Evolutionary conservation across 768 basidiomycete genomes (phyloP).

Genomic region (Gloeopeniophorella convolvens): DNA sequence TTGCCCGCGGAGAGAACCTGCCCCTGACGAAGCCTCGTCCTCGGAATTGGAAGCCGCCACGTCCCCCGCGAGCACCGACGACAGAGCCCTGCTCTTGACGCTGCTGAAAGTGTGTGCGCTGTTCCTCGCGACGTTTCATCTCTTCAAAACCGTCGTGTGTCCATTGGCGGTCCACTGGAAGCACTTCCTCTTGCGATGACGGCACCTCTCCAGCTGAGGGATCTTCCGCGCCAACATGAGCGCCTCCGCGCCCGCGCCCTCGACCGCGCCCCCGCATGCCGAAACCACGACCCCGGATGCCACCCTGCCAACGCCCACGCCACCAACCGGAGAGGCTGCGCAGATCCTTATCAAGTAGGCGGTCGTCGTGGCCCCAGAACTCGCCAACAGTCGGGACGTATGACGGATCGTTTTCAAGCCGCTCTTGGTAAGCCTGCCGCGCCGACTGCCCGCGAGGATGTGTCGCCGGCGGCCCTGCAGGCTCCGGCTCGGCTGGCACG

Average conservation of each 20-base stretch:
- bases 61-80: constrained; percentile 40
- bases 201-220: constrained; percentile 21
- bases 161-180: constrained; percentile 68
- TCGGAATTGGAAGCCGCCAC: constrained; percentile 34
- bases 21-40: constrained; percentile 40
- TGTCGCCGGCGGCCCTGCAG: constrained; percentile 23
- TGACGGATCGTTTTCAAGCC: constrained; percentile 77
- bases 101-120: constrained; percentile 31
- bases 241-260: constrained; percentile 5
- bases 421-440: constrained; percentile 81
- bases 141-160: constrained; percentile 87
- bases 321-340: constrained; percentile 85
- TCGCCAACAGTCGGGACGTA: constrained; percentile 87
- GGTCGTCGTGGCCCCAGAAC: constrained; percentile 95
- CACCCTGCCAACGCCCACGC: constrained; percentile 71
- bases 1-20: constrained; percentile 23
- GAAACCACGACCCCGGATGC: constrained; percentile 52
- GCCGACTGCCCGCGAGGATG: constrained; percentile 52
- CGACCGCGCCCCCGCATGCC: constrained; percentile 53
- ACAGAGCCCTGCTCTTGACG: constrained; percentile 41
- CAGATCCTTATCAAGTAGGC: constrained; percentile 74
- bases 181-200: constrained; percentile 32
- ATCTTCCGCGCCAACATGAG: constrained; percentile 17
- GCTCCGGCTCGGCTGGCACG: constrained; percentile 31
- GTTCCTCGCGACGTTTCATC: constrained; percentile 70